Percentiles rank a stretch among this genome's conserved stretches.
Conservation (phyloP, 1,284 basidiomycete genomes). For the Malassezia psittaci region DNA sequence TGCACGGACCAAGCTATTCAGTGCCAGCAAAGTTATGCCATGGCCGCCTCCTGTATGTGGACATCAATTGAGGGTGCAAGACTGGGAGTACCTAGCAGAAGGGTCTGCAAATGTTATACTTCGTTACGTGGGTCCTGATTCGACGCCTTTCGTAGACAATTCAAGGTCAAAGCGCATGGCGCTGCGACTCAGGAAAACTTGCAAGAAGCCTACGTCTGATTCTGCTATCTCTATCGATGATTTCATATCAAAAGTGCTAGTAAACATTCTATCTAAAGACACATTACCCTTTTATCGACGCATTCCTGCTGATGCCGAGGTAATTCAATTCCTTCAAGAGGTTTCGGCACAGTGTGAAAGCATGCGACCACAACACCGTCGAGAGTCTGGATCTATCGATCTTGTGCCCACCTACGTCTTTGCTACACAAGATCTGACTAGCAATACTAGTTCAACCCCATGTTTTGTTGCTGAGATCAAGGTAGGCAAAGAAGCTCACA, state of each 20-base stretch:
- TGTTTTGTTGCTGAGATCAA: constrained; percentile 12
- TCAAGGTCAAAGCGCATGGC: not conserved
- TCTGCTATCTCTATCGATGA: not conserved
- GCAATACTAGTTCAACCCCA: not conserved
- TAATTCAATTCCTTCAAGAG: not conserved
- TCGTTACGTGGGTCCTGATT: constrained; percentile 1
- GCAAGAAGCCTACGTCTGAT: not conserved
- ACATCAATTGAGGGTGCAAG: too few species aligned
- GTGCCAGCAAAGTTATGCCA: not conserved
- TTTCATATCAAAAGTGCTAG: constrained; percentile 2
- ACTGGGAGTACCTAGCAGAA: constrained; percentile 13
- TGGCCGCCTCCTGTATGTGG: not conserved
- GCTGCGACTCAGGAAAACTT: constrained; percentile 8
- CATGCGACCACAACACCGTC: not conserved
- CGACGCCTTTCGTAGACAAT: not conserved
- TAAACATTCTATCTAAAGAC: not conserved
- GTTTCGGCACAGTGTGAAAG: not conserved
- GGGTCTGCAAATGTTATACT: constrained; percentile 10
- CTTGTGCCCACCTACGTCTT: not conserved
- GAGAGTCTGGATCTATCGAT: not conserved
- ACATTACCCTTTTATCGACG: not conserved
- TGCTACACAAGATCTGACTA: constrained; percentile 7
- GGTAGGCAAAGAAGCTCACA: not conserved
- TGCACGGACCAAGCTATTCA: not conserved
- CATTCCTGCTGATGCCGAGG: not conserved